Evolutionary conservation across 2,329 filamentous ascomycete genomes (phyloP).

Genomic region (Cordyceps cicadae): DNA sequence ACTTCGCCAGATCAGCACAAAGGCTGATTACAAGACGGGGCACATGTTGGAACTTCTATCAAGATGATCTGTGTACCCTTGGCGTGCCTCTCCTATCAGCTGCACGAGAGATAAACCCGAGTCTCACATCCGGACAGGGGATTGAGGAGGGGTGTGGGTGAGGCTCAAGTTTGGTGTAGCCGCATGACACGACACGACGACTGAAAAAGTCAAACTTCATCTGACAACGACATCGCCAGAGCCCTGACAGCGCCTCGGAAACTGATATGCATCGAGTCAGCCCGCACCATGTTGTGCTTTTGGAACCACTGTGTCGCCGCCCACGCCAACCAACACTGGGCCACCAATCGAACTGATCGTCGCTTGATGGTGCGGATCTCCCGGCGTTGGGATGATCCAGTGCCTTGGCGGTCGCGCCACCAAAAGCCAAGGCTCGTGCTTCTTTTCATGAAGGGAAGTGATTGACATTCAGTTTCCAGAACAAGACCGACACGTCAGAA

Average conservation of each 20-base stretch:
- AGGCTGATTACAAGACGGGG: background rate
- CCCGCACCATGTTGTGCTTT: background rate
- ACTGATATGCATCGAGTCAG: background rate
- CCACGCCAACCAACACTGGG: background rate
- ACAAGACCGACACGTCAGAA: background rate
- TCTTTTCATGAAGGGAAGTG: constrained; percentile 6
- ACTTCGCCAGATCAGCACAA: background rate
- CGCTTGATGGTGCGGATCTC: constrained; percentile 8
- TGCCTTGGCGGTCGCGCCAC: constrained; percentile 7
- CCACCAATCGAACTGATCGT: constrained; percentile 1
- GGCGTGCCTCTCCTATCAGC: background rate
- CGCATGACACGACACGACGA: background rate
- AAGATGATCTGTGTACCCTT: background rate
- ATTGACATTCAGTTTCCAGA: background rate
- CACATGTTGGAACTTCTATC: background rate
- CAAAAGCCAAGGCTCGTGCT: constrained; percentile 9
- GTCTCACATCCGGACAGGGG: background rate
- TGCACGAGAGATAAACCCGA: background rate
- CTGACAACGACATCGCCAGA: background rate
- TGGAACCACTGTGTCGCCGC: background rate
- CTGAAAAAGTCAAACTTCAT: background rate
- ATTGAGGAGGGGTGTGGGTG: background rate
- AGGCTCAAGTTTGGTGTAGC: background rate
- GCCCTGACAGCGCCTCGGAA: background rate
- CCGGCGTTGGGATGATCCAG: constrained; percentile 8